Evolutionary conservation across 768 basidiomycete species (phyloP).

Genomic region (Phylloporus arenicola): DNA sequence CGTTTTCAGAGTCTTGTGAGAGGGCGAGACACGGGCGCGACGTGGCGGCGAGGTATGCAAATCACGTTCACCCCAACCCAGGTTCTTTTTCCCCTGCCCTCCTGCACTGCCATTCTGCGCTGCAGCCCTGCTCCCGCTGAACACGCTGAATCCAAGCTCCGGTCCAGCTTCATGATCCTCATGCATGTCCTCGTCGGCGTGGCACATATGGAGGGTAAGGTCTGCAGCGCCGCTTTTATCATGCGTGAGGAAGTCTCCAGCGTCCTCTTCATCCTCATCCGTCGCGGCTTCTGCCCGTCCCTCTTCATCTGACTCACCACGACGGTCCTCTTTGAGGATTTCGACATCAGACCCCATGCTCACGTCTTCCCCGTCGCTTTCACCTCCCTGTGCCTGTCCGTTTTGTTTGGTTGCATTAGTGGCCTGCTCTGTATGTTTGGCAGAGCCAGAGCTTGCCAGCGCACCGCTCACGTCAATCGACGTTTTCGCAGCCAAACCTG

Average conservation of each 20-base stretch:
- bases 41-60: slow-evolving; percentile 7
- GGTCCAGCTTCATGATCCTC: slow-evolving; percentile 1
- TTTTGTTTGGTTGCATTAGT: background rate
- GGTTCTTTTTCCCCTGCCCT: background rate
- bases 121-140: slow-evolving; percentile 5
- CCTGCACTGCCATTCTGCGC: background rate
- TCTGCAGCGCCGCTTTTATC: slow-evolving; percentile 17
- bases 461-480: slow-evolving; percentile 2
- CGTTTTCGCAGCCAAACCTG: slow-evolving; percentile 3
- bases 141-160: slow-evolving; percentile 21
- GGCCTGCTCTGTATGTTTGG: background rate
- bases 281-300: slow-evolving; percentile 2
- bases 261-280: slow-evolving; percentile 11
- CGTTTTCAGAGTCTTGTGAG: slow-evolving; percentile 10
- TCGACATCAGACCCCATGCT: slow-evolving; percentile 20
- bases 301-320: background rate
- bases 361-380: slow-evolving; percentile 14
- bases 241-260: slow-evolving; percentile 16
- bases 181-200: slow-evolving; percentile 8
- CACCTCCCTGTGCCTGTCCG: background rate
- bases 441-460: background rate
- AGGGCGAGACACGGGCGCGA: slow-evolving; percentile 4
- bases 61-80: background rate
- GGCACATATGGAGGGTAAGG: slow-evolving; percentile 11
- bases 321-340: slow-evolving; percentile 5